Base-by-base conservation (phyloP, 345 rosid species). In the Pistacia atlantica region DNA sequence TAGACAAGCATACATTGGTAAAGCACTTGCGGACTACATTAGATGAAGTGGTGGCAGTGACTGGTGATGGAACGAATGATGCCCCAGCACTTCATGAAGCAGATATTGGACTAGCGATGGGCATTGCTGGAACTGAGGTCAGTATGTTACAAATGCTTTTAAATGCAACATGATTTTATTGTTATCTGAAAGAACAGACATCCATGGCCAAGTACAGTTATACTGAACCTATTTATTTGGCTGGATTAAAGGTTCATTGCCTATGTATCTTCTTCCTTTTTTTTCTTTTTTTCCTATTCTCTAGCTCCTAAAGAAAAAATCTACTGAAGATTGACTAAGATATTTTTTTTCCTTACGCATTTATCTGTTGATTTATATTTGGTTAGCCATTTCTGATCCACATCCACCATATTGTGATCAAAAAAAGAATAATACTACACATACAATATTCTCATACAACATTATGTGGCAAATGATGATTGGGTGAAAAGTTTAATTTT, bases 41-140 rank as follows among this genome's bases (percentile, higher is more conserved):
- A 52, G 91, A 89, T 73, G 91, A 89, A 82, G 98, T 95, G 56
- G 97, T 95, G 74, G 97, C 97, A 2, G 97, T 90, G 60, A 95
- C 97, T 62, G 97, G 97, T 73, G 98, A 95, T 79, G 98, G 98
- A 74, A 93, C 98, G 71, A 95, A 95, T 73, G 98, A 95, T 84
- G 97, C 98, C 71, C 98, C 98, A 55, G 97, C 98, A 46, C 93
- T 95, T 61, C 97, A 95, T 66, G 98, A 95, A 82, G 97, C 98
- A 61, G 98, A 95, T 74, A 95, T 95, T 65, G 98, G 98, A 80
- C 86, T 93, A 72, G 97, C 98, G 33, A 95, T 93, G 98, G 98
- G 98, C 84, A 95, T 93, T 65, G 97, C 98, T 4, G 98, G 98
- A 83, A 95, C 98, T 75, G 97, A 93, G 94, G 98, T 91, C 33